These are phyloP conservation scores for Malus hybrid DNA, from an alignment of 331 rosid species.

Conservation along the genomic window DNA sequence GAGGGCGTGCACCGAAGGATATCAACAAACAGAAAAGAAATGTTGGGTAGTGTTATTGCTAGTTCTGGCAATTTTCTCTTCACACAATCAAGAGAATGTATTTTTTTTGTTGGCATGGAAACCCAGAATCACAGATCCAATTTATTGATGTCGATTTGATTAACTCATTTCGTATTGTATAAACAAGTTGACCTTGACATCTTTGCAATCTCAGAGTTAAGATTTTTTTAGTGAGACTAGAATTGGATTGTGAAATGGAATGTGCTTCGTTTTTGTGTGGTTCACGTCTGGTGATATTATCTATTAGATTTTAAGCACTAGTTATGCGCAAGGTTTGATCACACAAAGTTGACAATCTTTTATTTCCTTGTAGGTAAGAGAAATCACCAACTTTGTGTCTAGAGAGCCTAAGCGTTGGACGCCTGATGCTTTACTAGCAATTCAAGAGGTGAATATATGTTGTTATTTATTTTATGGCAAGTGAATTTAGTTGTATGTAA, in stretches of 20 bases:
- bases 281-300: background rate
- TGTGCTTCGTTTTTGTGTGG: background rate
- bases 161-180: background rate
- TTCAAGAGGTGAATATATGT: slow-evolving; percentile 23
- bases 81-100: background rate
- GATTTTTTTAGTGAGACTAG: background rate
- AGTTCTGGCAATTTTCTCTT: background rate
- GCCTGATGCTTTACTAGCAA: slow-evolving; percentile 45
- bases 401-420: slow-evolving; percentile 38
- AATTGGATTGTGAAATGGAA: background rate
- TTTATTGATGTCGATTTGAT: background rate
- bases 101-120: background rate
- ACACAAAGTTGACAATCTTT: background rate
- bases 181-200: background rate
- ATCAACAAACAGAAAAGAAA: background rate
- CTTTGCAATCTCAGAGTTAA: background rate
- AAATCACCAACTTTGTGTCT: slow-evolving; percentile 6
- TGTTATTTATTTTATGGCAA: background rate
- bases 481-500: background rate
- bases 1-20: background rate
- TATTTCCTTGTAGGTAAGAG: slow-evolving; percentile 13
- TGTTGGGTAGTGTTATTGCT: background rate
- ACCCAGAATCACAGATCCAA: background rate
- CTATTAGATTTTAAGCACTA: background rate
- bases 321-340: background rate